Conservation (phyloP, 768 basidiomycete genomes). For the Naganishia vaughanmartiniae region DNA sequence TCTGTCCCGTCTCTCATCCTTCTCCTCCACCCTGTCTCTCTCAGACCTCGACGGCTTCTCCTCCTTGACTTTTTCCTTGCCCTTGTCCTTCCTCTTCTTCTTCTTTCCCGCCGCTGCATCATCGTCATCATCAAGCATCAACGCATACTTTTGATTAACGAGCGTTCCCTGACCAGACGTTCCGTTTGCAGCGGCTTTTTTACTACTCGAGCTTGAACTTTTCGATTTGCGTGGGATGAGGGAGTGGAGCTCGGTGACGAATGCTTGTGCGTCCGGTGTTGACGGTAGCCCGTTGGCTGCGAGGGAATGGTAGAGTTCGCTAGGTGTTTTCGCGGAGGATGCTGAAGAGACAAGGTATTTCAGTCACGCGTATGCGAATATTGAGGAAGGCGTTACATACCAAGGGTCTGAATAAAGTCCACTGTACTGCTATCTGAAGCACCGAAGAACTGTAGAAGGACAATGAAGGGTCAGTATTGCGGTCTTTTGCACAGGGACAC, state of each 20-base stretch:
- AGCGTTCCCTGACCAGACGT: constrained; percentile 74
- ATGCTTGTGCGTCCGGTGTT: constrained; percentile 73
- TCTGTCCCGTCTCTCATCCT: constrained; percentile 40
- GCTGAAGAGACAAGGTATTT: constrained; percentile 55
- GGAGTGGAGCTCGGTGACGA: constrained; percentile 71
- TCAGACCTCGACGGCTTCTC: constrained; percentile 27
- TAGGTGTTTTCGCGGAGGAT: constrained; percentile 74
- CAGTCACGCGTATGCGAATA: constrained; percentile 2
- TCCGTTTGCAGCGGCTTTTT: constrained; percentile 57
- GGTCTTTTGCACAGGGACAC: constrained; percentile 12
- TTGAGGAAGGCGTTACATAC: constrained; percentile 53
- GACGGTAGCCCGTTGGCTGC: constrained; percentile 75
- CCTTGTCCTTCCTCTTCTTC: constrained; percentile 57
- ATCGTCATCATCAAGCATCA: constrained; percentile 77
- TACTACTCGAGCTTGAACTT: constrained; percentile 58
- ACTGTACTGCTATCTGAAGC: constrained; percentile 78
- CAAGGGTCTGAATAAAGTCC: constrained; percentile 82
- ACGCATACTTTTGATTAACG: constrained; percentile 61
- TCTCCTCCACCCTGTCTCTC: constrained; percentile 62
- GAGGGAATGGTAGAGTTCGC: constrained; percentile 72
- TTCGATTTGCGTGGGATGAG: constrained; percentile 70
- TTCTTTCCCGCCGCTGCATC: constrained; percentile 47
- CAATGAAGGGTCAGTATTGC: constrained; percentile 43
- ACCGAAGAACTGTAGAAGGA: constrained; percentile 64
- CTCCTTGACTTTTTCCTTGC: constrained; percentile 56